Base-by-base conservation (phyloP, 257 asterid genomes). In the Ajuga chamaepitys region DNA sequence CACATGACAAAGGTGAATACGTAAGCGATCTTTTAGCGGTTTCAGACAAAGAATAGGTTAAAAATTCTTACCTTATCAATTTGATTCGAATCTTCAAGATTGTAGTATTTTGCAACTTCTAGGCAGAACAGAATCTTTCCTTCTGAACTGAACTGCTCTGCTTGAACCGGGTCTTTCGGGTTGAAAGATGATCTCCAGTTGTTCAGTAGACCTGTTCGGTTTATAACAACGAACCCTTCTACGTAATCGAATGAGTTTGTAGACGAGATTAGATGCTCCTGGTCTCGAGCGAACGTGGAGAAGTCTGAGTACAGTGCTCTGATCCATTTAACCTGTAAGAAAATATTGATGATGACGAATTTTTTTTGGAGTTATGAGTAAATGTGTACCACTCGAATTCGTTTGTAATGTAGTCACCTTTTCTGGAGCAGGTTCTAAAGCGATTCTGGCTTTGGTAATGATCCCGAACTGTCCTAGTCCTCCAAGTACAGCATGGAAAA, bases 381-480 rank as follows among this genome's bases (percentile, higher is more conserved):
- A n/a, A n/a, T n/a, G n/a, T n/a, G n/a, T n/a, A n/a, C n/a, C n/a
- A n/a, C n/a, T n/a, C n/a, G n/a, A n/a, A n/a, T n/a, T n/a, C 5
- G 5, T 56, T 4, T 46, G 13, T 17, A 55, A 40, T 37, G 16
- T 58, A 9, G 12, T 44, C 58, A 83, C 98, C 98, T 72, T 79
- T 65, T 68, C 74, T 1, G 95, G 96, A 20, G 98, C 97, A 22
- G 86, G 80, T 48, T 87, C 89, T 7, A 93, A 79, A 22, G 90
- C 83, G 21, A 89, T 88, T 62, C 95, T 73, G 18, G 97, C 99
- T 60, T 70, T 73, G 3, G 97, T 89, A 44, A 93, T 89, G 63
- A 93, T 74, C 1, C 97, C 99, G 44, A 93, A 88, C 72, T 93
- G 96, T 64, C 97, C 99, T 21, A 93, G 61, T 58, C 99, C 99